Conservation (phyloP, 495 filamentous ascomycete genomes). For the Penicillium malachiteum region DNA sequence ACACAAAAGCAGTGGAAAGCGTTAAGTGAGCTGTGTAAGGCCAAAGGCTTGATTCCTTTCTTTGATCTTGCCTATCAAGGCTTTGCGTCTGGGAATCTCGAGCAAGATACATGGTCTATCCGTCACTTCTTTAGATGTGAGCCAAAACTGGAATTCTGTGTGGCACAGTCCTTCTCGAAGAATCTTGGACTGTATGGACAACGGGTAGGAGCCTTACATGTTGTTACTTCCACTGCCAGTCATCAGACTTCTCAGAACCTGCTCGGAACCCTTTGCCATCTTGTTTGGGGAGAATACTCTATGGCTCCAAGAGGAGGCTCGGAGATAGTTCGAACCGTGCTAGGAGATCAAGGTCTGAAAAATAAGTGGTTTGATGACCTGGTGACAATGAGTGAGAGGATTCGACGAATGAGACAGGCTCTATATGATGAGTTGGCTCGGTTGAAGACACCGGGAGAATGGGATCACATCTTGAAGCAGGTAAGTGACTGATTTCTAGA, state of each 20-base stretch:
- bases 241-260: conserved; percentile 1
- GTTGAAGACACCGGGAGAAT: conserved; percentile 24
- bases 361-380: conserved; percentile 34
- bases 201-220: conserved; percentile 33
- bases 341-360: conserved; percentile 20
- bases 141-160: conserved; percentile 17
- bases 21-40: conserved; percentile 21
- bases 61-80: conserved; percentile 49
- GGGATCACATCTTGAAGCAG: conserved; percentile 7
- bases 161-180: conserved; percentile 43
- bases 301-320: conserved; percentile 35
- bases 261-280: conserved; percentile 18
- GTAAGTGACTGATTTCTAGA: background rate
- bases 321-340: conserved; percentile 32
- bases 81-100: conserved; percentile 39
- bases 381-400: conserved; percentile 30
- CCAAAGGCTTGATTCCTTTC: conserved; percentile 34
- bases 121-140: conserved; percentile 29
- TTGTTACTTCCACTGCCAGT: conserved; percentile 4
- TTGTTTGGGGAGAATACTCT: conserved; percentile 34
- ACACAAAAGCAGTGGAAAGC: conserved; percentile 34
- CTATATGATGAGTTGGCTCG: conserved; percentile 22
- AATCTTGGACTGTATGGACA: conserved; percentile 45
- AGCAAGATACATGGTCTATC: conserved; percentile 41
- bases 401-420: conserved; percentile 25